Evolutionary conservation across 2,329 filamentous ascomycete species (phyloP).

Genomic region (Huntiella bhutanensis): DNA sequence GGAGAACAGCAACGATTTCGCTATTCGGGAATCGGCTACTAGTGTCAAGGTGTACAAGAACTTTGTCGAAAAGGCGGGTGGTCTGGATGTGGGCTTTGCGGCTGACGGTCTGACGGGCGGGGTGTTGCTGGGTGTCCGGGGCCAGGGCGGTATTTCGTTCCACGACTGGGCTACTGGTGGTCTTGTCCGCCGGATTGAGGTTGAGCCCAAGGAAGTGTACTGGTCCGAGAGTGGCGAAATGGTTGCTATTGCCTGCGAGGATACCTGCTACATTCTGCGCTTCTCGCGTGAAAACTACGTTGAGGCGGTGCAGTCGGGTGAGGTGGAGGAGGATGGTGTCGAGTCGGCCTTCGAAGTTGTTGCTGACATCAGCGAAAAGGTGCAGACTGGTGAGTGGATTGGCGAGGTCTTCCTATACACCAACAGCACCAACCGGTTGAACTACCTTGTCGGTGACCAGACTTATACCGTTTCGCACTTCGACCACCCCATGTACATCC

Average conservation of each 20-base stretch:
- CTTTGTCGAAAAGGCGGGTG: constrained; percentile 78
- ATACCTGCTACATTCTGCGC: constrained; percentile 83
- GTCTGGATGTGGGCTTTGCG: constrained; percentile 85
- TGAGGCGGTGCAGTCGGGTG: constrained; percentile 61
- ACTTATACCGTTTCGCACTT: constrained; percentile 96
- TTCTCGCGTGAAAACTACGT: constrained; percentile 81
- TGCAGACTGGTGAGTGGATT: constrained; percentile 92
- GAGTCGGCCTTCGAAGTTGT: constrained; percentile 93
- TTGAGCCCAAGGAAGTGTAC: constrained; percentile 58
- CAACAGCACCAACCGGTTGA: constrained; percentile 86
- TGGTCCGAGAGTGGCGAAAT: constrained; percentile 96
- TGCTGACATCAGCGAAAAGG: constrained; percentile 82
- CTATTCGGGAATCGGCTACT: constrained; percentile 82
- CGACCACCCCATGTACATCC: constrained; percentile 82
- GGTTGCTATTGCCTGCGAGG: constrained; percentile 80
- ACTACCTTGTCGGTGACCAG: constrained; percentile 95
- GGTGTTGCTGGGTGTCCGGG: constrained; percentile 80
- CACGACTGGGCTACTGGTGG: constrained; percentile 90
- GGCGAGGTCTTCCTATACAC: constrained; percentile 99
- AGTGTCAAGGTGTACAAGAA: constrained; percentile 97
- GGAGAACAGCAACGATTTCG: constrained; percentile 96
- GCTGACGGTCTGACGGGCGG: constrained; percentile 82
- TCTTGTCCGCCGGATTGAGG: constrained; percentile 80
- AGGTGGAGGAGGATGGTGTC: constrained; percentile 77
- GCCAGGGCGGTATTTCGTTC: constrained; percentile 83